Evolutionary conservation across 345 rosid genomes (phyloP), one percentile per base, ranked within the genome.

Genomic region (Brassica rapa): DNA sequence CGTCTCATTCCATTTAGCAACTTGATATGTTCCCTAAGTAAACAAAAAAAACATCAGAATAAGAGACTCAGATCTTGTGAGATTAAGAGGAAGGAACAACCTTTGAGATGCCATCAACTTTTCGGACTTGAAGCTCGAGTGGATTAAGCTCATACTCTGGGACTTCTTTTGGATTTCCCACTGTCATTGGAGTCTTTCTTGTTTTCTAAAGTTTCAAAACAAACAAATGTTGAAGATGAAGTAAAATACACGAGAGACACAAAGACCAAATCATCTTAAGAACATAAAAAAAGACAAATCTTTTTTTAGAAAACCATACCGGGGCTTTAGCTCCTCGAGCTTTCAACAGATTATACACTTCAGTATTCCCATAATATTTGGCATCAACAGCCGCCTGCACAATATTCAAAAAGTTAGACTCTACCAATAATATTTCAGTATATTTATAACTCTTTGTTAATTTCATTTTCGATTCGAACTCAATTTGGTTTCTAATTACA

Each of bases 61-160:
- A 66, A 43, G 27, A 71, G 30, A 43, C 33, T 37, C 1, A 25
- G 39, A 1, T 61, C 23, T 16, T 25, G 65, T 49, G 59, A 59
- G 2, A 1, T 25, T 1, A 73, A 12, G 56, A 67, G 35, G 56
- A 73, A n/a, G 15, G 71, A 73, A 30, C 82, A 73, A 81, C 99
- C 93, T 93, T 90, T 68, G 97, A 61, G 75, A 91, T 89, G 62
- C 96, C 98, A 67, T 91, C 99, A 16, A 86, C 80, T 86, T 85
- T 95, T 64, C 98, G 87, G 70, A 95, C 88, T 78, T 89, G 99
- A 82, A 95, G 88, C 81, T 95, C 98, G 23, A 88, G 81, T 19
- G 99, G 99, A 75, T 91, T 89, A 66, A 95, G 98, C 84, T 95
- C 98, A 62, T 95, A 95, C 73, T 93, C 99, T 4, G 98, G 99